Evolutionary conservation across 345 rosid species (phyloP).

Genomic region (Gynandropsis gynandra): DNA sequence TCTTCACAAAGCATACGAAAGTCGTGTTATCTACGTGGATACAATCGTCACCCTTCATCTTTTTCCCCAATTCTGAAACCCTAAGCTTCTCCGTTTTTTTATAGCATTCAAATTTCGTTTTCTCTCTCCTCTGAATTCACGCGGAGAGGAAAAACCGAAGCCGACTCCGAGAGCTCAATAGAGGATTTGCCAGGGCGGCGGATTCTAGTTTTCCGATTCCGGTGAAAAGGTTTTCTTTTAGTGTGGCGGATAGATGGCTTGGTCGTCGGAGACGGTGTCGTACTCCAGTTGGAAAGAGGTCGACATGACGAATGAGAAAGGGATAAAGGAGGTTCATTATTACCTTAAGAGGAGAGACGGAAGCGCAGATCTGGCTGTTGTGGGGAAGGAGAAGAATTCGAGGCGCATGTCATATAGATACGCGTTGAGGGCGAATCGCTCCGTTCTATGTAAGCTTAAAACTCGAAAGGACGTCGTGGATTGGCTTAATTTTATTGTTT

Average conservation of each 20-base stretch:
- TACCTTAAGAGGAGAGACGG: constrained; percentile 57
- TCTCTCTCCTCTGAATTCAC: not conserved
- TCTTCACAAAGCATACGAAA: constrained; percentile 19
- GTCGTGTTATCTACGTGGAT: constrained; percentile 24
- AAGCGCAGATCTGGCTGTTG: constrained; percentile 51
- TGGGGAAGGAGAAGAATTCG: constrained; percentile 54
- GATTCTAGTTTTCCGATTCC: not conserved
- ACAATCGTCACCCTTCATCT: constrained; percentile 56
- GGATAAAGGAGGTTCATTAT: constrained; percentile 55
- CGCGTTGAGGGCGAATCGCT: constrained; percentile 31
- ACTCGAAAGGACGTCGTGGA: constrained; percentile 47
- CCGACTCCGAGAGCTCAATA: not conserved
- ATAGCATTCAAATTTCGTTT: constrained; percentile 17
- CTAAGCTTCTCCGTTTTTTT: constrained; percentile 31
- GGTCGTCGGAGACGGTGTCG: constrained; percentile 26
- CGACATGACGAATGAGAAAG: constrained; percentile 38
- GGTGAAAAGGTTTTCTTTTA: not conserved
- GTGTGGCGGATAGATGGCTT: constrained; percentile 18
- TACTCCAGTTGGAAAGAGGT: constrained; percentile 76
- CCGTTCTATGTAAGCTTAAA: constrained; percentile 36
- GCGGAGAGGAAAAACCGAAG: not conserved
- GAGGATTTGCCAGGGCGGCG: constrained; percentile 16
- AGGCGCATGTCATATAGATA: constrained; percentile 47
- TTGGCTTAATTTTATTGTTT: constrained; percentile 61
- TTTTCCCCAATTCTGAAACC: constrained; percentile 34